Conservation (phyloP, 176 grass and related monocot species). For the Microstegium vimineum region DNA sequence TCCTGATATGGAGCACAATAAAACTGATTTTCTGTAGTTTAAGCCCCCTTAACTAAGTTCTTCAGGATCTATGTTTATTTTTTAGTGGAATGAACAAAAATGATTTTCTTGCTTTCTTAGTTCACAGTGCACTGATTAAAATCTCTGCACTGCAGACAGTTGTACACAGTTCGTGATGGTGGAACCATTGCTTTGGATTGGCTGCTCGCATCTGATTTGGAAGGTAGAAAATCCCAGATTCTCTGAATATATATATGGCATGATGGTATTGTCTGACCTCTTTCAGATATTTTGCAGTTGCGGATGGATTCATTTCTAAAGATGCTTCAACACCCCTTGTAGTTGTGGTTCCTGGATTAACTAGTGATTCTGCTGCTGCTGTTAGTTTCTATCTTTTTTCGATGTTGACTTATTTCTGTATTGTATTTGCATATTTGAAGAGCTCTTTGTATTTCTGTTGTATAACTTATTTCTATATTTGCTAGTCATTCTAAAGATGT, state of each 20-base stretch:
- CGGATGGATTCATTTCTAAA: slow-evolving; percentile 56
- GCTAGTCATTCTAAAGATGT: slow-evolving; percentile 11
- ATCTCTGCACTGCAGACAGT: slow-evolving; percentile 56
- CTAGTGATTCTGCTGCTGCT: slow-evolving; percentile 86
- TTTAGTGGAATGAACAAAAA: not conserved
- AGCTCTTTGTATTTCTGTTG: slow-evolving; percentile 12
- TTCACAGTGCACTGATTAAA: slow-evolving; percentile 8
- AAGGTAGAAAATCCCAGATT: slow-evolving; percentile 25
- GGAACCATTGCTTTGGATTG: slow-evolving; percentile 95
- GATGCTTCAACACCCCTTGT: slow-evolving; percentile 74
- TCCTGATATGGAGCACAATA: not conserved
- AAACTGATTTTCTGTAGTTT: not conserved
- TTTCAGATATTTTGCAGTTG: slow-evolving; percentile 43
- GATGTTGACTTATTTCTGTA: not conserved
- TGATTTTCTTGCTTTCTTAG: slow-evolving; percentile 3
- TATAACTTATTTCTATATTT: slow-evolving; percentile 19
- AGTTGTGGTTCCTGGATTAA: slow-evolving; percentile 82
- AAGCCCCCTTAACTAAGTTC: not conserved
- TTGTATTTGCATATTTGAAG: slow-evolving; percentile 17
- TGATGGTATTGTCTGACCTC: slow-evolving; percentile 29
- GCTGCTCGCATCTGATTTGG: slow-evolving; percentile 59
- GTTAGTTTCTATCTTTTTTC: slow-evolving; percentile 46
- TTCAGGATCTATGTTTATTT: not conserved
- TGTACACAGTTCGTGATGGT: slow-evolving; percentile 71
- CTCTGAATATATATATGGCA: slow-evolving; percentile 11